These are phyloP conservation scores for Phytophthora rubi DNA, from an alignment of 352 stramenopile species.

Conservation along the genomic window DNA sequence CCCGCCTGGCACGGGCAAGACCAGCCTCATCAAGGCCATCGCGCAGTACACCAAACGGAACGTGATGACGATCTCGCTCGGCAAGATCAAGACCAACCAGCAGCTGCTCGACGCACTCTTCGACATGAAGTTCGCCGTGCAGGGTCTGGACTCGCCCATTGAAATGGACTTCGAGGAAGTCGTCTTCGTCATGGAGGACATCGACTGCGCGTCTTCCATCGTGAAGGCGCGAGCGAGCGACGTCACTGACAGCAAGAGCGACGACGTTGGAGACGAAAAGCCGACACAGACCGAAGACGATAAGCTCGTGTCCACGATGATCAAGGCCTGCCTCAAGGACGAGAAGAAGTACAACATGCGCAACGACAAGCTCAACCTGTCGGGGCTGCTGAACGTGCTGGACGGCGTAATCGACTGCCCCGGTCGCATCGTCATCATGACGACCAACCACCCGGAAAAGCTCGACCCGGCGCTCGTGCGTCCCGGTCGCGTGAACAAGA, in stretches of 20 bases:
- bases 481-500: slow-evolving; percentile 90
- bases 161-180: slow-evolving; percentile 79
- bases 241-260: slow-evolving; percentile 47
- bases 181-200: slow-evolving; percentile 91
- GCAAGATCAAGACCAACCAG: slow-evolving; percentile 83
- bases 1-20: slow-evolving; percentile 88
- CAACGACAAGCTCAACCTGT: slow-evolving; percentile 71
- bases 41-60: slow-evolving; percentile 72
- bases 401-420: slow-evolving; percentile 91
- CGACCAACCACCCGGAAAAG: slow-evolving; percentile 92
- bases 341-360: slow-evolving; percentile 33
- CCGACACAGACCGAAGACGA: slow-evolving; percentile 29
- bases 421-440: slow-evolving; percentile 92
- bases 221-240: slow-evolving; percentile 56
- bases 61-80: slow-evolving; percentile 67
- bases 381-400: slow-evolving; percentile 88
- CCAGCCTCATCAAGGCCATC: slow-evolving; percentile 85
- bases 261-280: slow-evolving; percentile 1
- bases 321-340: slow-evolving; percentile 39
- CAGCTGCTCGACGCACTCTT: slow-evolving; percentile 85
- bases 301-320: slow-evolving; percentile 45
- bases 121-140: slow-evolving; percentile 62
- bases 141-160: slow-evolving; percentile 63
- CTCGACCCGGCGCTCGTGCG: slow-evolving; percentile 91
- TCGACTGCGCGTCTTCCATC: slow-evolving; percentile 80